A percentile compares a stretch with the other conserved stretches of the same genome.
These are phyloP conservation scores for Salvia rosmarinus DNA, from an alignment of 257 asterid species.

Conservation along the genomic window DNA sequence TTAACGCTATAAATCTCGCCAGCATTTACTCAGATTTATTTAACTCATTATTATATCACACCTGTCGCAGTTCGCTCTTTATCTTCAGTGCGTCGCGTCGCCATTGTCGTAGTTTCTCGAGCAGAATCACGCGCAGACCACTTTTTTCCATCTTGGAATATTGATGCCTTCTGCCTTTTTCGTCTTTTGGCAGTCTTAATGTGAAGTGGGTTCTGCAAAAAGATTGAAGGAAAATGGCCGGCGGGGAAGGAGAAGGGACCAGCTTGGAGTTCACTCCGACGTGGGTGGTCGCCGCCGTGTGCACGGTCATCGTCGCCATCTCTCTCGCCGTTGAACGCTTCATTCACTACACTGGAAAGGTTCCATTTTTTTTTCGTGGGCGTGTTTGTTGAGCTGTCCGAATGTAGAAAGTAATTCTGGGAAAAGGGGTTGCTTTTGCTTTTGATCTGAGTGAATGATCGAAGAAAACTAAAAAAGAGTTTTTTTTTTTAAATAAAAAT, in stretches of 20 bases:
- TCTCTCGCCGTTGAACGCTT: constrained; percentile 72
- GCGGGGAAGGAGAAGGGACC: constrained; percentile 65
- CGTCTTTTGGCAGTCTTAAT: background rate
- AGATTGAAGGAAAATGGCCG: constrained; percentile 51
- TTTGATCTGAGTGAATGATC: background rate
- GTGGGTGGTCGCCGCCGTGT: constrained; percentile 90
- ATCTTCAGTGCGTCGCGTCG: background rate
- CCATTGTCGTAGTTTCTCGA: constrained; percentile 16
- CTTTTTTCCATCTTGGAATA: background rate
- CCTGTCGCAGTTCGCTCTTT: background rate
- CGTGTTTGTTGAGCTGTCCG: constrained; percentile 15
- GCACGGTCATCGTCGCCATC: constrained; percentile 72
- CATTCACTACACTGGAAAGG: constrained; percentile 77
- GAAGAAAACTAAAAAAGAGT: background rate
- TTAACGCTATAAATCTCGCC: constrained; percentile 39
- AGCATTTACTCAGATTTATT: constrained; percentile 24
- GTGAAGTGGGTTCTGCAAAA: constrained; percentile 26
- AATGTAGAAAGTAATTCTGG: constrained; percentile 23
- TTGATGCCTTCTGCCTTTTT: background rate
- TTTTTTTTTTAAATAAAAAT: too few species aligned
- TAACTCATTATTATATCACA: background rate
- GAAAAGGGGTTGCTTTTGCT: background rate
- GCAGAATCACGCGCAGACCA: constrained; percentile 7
- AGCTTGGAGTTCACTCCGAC: constrained; percentile 82
- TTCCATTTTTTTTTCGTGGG: background rate